These are phyloP conservation scores for Exophiala dermatitidis DNA, from an alignment of 2,329 filamentous ascomycete species.

Conservation along the genomic window DNA sequence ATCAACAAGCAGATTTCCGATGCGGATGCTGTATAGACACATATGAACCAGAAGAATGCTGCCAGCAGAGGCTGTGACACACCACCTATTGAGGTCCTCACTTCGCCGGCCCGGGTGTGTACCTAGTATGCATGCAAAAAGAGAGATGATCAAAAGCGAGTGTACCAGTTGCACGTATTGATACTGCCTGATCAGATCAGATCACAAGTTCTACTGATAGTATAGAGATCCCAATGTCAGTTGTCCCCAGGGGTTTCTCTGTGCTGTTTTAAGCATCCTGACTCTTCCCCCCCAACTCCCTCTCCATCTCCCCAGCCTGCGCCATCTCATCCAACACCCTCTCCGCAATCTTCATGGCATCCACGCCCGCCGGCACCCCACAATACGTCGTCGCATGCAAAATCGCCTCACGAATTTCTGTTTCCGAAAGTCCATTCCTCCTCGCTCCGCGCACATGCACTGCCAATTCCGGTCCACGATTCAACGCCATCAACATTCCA, in stretches of 20 bases:
- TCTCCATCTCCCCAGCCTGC: conserved; percentile 23
- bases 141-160: too few relatives aligned
- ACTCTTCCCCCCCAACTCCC: conserved; percentile 23
- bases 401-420: conserved; percentile 50
- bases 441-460: conserved; percentile 56
- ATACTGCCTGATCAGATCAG: too few relatives aligned
- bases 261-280: conserved; percentile 14
- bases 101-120: too few relatives aligned
- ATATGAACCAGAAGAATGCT: neutral
- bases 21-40: neutral
- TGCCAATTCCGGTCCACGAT: conserved; percentile 52
- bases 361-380: conserved; percentile 41
- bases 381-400: conserved; percentile 35
- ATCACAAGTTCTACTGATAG: too few relatives aligned
- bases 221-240: too few relatives aligned
- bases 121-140: too few relatives aligned
- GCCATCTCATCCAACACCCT: conserved; percentile 29
- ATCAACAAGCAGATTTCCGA: neutral
- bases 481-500: conserved; percentile 57
- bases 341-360: conserved; percentile 34
- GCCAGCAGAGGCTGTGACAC: neutral
- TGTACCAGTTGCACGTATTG: too few relatives aligned
- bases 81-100: too few relatives aligned
- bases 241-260: too few relatives aligned
- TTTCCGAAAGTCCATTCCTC: conserved; percentile 54